phyloP scores from a whole-genome alignment of 2,329 filamentous ascomycete genomes.

The Orbilia brochopaga region DNA sequence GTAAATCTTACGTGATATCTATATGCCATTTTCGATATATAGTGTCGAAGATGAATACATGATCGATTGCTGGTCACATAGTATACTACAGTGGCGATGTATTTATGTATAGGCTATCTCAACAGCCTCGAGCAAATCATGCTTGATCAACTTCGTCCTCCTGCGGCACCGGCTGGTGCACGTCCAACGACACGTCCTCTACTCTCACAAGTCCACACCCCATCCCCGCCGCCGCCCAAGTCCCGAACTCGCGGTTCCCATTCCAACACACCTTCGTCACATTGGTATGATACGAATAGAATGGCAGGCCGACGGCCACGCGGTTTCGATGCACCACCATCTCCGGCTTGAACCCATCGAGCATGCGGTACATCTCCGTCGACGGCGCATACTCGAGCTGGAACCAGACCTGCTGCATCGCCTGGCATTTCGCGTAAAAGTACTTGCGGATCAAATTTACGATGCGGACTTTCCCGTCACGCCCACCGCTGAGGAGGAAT shows the following conservation, averaged over 20 bases:
- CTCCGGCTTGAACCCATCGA: slow-evolving; percentile 54
- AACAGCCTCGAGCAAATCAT: background rate
- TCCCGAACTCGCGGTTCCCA: slow-evolving; percentile 61
- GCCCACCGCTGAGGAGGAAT: slow-evolving; percentile 59
- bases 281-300: slow-evolving; percentile 61
- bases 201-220: slow-evolving; percentile 62
- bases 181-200: slow-evolving; percentile 59
- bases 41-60: no score
- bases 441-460: slow-evolving; percentile 60
- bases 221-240: slow-evolving; percentile 63
- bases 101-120: background rate
- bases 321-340: slow-evolving; percentile 50
- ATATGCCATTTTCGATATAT: no score
- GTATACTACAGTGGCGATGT: background rate
- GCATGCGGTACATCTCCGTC: slow-evolving; percentile 53
- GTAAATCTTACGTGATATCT: background rate
- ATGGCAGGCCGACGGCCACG: slow-evolving; percentile 40
- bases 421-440: slow-evolving; percentile 58
- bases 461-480: slow-evolving; percentile 60
- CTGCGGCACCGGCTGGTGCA: slow-evolving; percentile 10
- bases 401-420: slow-evolving; percentile 63
- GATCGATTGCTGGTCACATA: no score
- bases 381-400: slow-evolving; percentile 59
- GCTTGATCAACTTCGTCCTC: background rate
- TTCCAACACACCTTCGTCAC: slow-evolving; percentile 63